phyloP scores from a whole-genome alignment of 2,329 filamentous ascomycete species.

The Colletotrichum abscissum region DNA sequence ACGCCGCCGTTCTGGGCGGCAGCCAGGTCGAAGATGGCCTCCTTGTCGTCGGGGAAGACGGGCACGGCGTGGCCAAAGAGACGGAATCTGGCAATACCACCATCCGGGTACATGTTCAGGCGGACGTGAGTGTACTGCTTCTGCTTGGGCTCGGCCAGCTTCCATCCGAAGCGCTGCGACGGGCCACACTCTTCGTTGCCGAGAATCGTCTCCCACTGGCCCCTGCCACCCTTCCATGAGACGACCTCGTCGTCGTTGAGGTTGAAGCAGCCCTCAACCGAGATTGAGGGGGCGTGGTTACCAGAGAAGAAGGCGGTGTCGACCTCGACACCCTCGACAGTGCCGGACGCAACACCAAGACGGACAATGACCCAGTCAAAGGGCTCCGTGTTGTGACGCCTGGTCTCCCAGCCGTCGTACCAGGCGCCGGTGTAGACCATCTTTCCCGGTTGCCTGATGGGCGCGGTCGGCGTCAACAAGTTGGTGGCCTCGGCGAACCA shows the following conservation, averaged over 20 bases:
- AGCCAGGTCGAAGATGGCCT: conserved; percentile 78
- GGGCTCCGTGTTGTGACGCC: conserved; percentile 71
- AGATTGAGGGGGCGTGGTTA: conserved; percentile 84
- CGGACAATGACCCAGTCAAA: conserved; percentile 77
- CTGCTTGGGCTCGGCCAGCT: conserved; percentile 65
- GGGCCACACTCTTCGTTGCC: conserved; percentile 78
- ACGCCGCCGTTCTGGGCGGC: conserved; percentile 84
- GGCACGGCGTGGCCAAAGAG: conserved; percentile 82
- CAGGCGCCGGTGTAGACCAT: conserved; percentile 77
- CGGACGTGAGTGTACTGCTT: conserved; percentile 84
- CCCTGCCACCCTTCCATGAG: conserved; percentile 67
- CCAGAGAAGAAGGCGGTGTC: conserved; percentile 86
- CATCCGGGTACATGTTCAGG: conserved; percentile 87
- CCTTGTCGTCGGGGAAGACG: conserved; percentile 75
- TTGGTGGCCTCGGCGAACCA: conserved; percentile 76
- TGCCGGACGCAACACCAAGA: conserved; percentile 77
- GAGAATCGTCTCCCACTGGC: conserved; percentile 79
- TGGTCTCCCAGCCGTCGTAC: conserved; percentile 79
- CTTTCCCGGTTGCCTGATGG: conserved; percentile 72
- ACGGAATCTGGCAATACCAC: conserved; percentile 83
- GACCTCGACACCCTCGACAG: conserved; percentile 79
- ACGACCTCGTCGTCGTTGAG: conserved; percentile 72
- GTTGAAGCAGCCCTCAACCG: conserved; percentile 80
- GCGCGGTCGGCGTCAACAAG: conserved; percentile 71
- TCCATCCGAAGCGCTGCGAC: conserved; percentile 79